Base-by-base conservation (phyloP, 2,329 filamentous ascomycete species). In the Aspergillus spinulosporus region DNA sequence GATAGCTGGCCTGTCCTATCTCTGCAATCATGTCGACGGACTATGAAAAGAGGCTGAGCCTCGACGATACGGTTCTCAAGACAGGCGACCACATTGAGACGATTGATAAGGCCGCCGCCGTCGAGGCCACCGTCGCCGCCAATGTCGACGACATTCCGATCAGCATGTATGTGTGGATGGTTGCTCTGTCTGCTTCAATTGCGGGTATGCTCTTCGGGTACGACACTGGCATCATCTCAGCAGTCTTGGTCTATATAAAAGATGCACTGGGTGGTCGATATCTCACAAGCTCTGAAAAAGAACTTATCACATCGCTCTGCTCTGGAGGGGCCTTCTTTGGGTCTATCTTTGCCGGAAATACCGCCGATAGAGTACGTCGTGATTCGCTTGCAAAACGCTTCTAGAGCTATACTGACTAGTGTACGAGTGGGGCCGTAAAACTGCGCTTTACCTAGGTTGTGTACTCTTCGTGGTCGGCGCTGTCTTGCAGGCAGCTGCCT, bases 291-390 rank as follows among this genome's bases (percentile, higher is more conserved):
- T 73, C 69, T 3, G 78, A 83, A 57, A 76, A 80, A 59, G 79
- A 83, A 60, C 68, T 82, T 29, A 75, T 82, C 36, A 82, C 80
- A 0, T 81, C 80, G 0, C 72, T 82, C 14, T 80, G 76, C 15
- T 80, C 76, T 5, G 80, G 76, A 32, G 80, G 76, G 37, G 77
- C 78, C 2, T 74, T 81, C 45, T 62, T 80, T 9, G 78, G 77
- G 5, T 74, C 76, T 54, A 69, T 76, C 31, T 63, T 71, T 51
- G 72, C 72, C n/a, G 72, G 72, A 28, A 59, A 66, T 15, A 70
- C 66, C 0, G 74, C 74, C 4, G 74, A 78, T 56, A 63, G 58
- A 57, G 63, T 64, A 65, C 70, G 77, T 57, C 2, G 21, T 14
- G 8, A 42, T 7, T n/a, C 31, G 9, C 15, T 29, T 26, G 12